A percentile compares a stretch with the other conserved stretches of the same genome.
phyloP scores from a whole-genome alignment of 257 asterid genomes.

The Lithospermum erythrorhizon region DNA sequence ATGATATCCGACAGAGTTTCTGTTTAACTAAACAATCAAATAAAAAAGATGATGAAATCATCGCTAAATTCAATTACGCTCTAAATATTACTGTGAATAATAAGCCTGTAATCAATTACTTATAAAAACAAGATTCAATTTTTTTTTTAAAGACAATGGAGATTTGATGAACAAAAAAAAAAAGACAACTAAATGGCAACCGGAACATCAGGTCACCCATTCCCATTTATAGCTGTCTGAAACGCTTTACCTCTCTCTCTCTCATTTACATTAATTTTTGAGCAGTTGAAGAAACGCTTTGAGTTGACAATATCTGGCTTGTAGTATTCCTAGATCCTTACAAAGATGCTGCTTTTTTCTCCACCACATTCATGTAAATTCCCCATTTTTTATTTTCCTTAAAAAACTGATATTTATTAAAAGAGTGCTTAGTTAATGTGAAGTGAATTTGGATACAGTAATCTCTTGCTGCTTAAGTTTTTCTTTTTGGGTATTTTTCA shows the following conservation, averaged over 20 bases:
- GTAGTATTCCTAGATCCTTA: neutral
- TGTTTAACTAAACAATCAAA: no score
- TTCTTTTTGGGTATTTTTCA: neutral
- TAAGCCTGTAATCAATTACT: no score
- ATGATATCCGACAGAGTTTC: no score
- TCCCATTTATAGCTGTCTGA: neutral
- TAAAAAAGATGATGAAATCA: no score
- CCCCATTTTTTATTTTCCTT: neutral
- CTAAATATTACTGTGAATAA: no score
- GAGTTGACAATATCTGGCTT: neutral
- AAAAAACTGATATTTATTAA: neutral
- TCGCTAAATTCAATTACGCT: no score
- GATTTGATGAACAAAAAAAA: no score
- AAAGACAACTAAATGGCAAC: neutral
- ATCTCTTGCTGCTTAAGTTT: neutral
- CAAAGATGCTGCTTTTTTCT: conserved; percentile 2
- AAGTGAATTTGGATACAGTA: neutral
- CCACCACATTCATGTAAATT: neutral
- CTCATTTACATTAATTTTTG: neutral
- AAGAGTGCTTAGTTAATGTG: neutral
- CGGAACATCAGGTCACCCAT: neutral
- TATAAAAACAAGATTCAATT: no score
- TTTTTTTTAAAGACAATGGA: no score
- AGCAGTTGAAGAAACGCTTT: conserved; percentile 1
- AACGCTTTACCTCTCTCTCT: conserved; percentile 1